Base-by-base conservation (phyloP, 805 yeast species). In the Lipomyces yamanashiensis region DNA sequence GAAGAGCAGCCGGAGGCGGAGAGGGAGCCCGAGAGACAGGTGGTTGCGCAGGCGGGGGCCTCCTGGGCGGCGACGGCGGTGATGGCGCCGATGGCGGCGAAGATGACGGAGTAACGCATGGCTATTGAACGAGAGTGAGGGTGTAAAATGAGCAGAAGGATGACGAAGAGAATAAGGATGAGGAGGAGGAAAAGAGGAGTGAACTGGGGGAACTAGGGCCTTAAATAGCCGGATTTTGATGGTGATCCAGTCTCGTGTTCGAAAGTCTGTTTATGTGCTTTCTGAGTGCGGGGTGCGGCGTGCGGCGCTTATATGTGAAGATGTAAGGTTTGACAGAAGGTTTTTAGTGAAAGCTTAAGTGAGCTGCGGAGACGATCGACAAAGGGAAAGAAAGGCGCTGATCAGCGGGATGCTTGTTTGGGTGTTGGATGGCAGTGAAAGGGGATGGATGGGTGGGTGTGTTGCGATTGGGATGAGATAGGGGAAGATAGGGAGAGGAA, bases 41-140 rank as follows among this genome's bases (percentile, higher is more conserved):
- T 44, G 57, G 59, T 39, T 3, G 67, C 68, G 50, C 68, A 65
- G 17, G 67, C 41, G n/a, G 67, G 67, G 17, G 65, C 60, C 17
- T 52, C 21, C 55, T 57, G 61, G n/a, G 61, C 64, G 41, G 58
- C 40, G 33, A 39, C 61, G 41, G 58, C 40, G 33, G 33, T 58
- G 13, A 15, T 8, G 28, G 44, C 44, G 8, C 58, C 62, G 33
- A 59, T 37, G 19, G 62, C 52, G 10, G 58, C 37, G 39, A 43
- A 2, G 17, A 61, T 47, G 23, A 44, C 43, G 49, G 54, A 50
- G 28, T 10, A 15, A 33, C 53, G 62, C 51, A 45, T 45, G 6
- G 37, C 23, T 12, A 13, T 13, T 33, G 23, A 34, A 15, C 33
- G 21, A 13, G 17, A 21, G 28, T 39, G 43, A 19, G 17, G 57